Base-by-base conservation (phyloP, 2,329 filamentous ascomycete genomes). In the Sporothrix euskadiensis region DNA sequence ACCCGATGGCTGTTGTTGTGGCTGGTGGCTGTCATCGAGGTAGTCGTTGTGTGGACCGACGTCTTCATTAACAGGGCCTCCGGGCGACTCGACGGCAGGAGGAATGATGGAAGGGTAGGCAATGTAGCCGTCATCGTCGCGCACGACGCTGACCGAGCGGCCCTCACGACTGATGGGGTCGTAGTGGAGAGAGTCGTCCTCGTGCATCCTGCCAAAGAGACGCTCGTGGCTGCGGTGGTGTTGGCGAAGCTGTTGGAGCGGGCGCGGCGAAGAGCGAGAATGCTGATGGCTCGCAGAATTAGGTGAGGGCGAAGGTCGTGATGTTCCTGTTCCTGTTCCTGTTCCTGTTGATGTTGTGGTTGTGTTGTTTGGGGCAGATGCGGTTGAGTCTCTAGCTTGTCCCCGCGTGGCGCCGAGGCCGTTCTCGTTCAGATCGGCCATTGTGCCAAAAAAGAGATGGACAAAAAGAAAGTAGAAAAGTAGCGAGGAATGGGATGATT, bases 51-150 rank as follows among this genome's bases (percentile, higher is more conserved):
- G 14, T 12, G 26, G 57, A 22, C 57, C 57, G 16, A 12, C 54
- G n/a, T 59, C 30, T 30, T 41, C 30, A 32, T 44, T 22, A 26
- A 35, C 35, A 41, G 52, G 22, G 49, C 52, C 72, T 3, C 61
- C 70, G 0, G 76, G 77, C 47, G 77, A 77, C 26, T 75, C 47
- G 3, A 75, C 56, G 14, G 76, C 74, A 0, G 79, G 80, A 5
- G 82, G 81, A 2, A 83, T 79, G 7, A 77, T 75, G 32, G 77
- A 75, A 9, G 82, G 81, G 69, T 79, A 83, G 3, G 78, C 78
- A 32, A 82, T 74, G 44, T 78, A 74, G 47, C 80, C 80, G 8
- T 77, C 65, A 10, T 73, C 75, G 68, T 82, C 80, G 72, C 79
- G 78, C n/a, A 81, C 75, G 5, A 83, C 74, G 5, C 78, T 80